Evolutionary conservation across 345 rosid species (phyloP).

Genomic region (Bruguiera parviflora): DNA sequence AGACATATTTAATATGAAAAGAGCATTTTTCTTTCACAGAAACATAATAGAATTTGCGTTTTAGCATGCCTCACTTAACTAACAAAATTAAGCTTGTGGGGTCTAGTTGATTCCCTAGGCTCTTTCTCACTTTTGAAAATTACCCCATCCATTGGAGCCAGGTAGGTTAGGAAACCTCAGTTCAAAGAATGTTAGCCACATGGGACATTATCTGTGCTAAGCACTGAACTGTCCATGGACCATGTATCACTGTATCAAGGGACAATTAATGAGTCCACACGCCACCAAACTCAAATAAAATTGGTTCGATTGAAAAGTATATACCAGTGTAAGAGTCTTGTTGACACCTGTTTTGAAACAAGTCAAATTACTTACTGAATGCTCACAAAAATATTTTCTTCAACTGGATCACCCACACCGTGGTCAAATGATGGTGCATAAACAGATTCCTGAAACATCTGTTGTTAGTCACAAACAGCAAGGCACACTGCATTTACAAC

Average conservation of each 20-base stretch:
- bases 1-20: too few relatives aligned
- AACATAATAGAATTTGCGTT: background rate
- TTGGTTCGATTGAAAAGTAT: background rate
- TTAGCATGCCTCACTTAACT: background rate
- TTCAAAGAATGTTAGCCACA: too few relatives aligned
- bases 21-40: too few relatives aligned
- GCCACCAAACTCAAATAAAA: background rate
- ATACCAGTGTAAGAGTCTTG: background rate
- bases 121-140: background rate
- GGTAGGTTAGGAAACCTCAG: too few relatives aligned
- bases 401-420: slow-evolving; percentile 90
- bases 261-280: background rate
- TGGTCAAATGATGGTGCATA: slow-evolving; percentile 92
- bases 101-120: background rate
- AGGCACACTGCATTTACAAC: background rate
- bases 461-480: slow-evolving; percentile 13
- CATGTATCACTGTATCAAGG: background rate
- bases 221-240: background rate
- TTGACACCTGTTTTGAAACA: background rate
- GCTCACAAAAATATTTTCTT: slow-evolving; percentile 77
- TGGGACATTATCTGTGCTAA: background rate
- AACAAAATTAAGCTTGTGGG: background rate
- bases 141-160: background rate
- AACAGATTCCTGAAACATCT: slow-evolving; percentile 63
- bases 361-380: slow-evolving; percentile 60